Evolutionary conservation across 2,329 filamentous ascomycete genomes (phyloP), one percentile per base, ranked within the genome.

Genomic region (Colletotrichum magnum): DNA sequence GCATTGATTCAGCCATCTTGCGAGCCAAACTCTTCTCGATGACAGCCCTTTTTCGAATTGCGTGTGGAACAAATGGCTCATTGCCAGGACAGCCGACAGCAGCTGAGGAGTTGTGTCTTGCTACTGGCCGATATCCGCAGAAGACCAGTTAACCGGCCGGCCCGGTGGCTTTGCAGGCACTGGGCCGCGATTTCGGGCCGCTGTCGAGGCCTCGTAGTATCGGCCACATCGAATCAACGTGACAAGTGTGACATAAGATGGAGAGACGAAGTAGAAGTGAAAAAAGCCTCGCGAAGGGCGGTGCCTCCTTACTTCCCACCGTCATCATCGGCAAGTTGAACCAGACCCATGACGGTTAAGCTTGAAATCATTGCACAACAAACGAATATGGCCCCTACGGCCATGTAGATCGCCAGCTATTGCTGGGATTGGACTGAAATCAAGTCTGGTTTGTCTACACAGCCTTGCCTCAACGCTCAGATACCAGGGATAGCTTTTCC

Each of bases 111-210:
- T 47, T 16, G 24, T 6, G 28, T 32, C 18, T 51, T 61, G 39
- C 24, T 15, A 48, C 28, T 54, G 6, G 32, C 24, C 26, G 32
- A 18, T 41, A n/a, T 54, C 26, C 66, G 61, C 60, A 28, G 47
- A 58, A 45, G 41, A 60, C 57, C 7, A 36, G 67, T 51, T 48
- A 36, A 10, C 32, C 50, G 39, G 59, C 50, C 36, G 63, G 36
- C 28, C 50, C 43, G 50, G 67, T 64, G 67, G 62, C 62, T 66
- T 69, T 51, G 67, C 62, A 61, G 50, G 62, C 67, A 67, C 67
- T 69, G 66, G 67, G 62, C 57, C 67, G 62, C 67, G 21, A 45
- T 69, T 66, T 67, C 51, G 62, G 68, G 68, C 68, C 68, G 39
- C 68, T 68, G 45, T 63, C 54, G 18, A 54, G 64, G 68, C 53